A percentile compares a stretch with the other conserved stretches of the same genome.
Evolutionary conservation across 805 yeast species (phyloP).

Genomic region (Tetrapisispora pingtungensis): DNA sequence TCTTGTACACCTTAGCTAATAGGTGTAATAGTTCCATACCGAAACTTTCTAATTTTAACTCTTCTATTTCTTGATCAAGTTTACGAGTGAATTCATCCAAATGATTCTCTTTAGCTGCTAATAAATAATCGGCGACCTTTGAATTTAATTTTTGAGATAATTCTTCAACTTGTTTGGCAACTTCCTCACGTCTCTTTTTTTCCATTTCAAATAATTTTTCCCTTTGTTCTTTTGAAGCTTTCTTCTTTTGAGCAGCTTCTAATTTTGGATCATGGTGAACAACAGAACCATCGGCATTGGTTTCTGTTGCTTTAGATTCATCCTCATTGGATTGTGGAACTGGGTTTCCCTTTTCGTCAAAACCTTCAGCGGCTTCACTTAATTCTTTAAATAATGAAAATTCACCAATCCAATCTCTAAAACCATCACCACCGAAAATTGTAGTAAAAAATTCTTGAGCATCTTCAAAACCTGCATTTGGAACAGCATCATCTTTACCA

Average conservation of each 20-base stretch:
- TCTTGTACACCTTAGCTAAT: constrained; percentile 68
- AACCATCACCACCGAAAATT: constrained; percentile 79
- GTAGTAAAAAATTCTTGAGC: constrained; percentile 75
- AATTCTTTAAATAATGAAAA: constrained; percentile 57
- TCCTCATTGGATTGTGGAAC: constrained; percentile 4
- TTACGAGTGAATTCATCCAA: constrained; percentile 40
- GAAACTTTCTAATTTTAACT: constrained; percentile 87
- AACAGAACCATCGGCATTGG: constrained; percentile 9
- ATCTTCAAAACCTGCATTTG: constrained; percentile 68
- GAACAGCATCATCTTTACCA: constrained; percentile 70
- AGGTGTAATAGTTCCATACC: constrained; percentile 81
- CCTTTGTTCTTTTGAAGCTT: constrained; percentile 34
- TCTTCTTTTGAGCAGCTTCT: constrained; percentile 22
- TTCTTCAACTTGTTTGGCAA: constrained; percentile 40
- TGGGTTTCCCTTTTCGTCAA: constrained; percentile 16
- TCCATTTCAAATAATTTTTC: constrained; percentile 43
- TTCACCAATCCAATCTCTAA: constrained; percentile 72
- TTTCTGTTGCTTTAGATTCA: background rate
- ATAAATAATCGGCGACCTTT: constrained; percentile 36
- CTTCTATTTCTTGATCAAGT: constrained; percentile 56
- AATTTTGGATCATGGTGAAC: constrained; percentile 30
- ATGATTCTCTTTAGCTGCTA: constrained; percentile 40
- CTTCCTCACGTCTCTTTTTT: constrained; percentile 43
- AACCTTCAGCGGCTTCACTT: constrained; percentile 41
- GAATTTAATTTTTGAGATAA: constrained; percentile 39